Evolutionary conservation across 257 asterid genomes (phyloP).

Genomic region (Orobanche coerulescens): DNA sequence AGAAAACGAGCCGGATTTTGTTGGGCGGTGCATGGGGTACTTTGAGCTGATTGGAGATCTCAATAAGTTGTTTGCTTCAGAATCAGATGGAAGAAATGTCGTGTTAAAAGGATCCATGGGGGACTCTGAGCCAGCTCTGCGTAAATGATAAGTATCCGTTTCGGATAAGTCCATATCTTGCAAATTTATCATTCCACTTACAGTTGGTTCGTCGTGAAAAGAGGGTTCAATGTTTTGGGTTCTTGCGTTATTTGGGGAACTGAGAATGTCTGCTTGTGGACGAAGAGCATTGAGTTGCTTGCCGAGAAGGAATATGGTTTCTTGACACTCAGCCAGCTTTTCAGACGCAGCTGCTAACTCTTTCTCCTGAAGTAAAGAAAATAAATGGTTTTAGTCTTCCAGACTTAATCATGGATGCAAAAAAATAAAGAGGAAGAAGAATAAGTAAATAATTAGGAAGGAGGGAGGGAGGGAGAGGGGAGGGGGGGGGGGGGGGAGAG

Average conservation of each 20-base stretch:
- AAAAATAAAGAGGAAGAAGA: neutral
- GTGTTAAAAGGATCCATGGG: constrained; percentile 38
- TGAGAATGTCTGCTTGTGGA: constrained; percentile 47
- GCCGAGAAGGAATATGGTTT: constrained; percentile 80
- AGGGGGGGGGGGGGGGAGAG: too few relatives aligned
- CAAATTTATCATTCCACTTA: constrained; percentile 37
- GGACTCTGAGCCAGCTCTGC: constrained; percentile 46
- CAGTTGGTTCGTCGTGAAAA: constrained; percentile 45
- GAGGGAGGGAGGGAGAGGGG: too few relatives aligned
- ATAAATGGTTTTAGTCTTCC: constrained; percentile 17
- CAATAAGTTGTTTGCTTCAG: constrained; percentile 44
- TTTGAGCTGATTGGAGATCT: constrained; percentile 50
- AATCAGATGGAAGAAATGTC: constrained; percentile 43
- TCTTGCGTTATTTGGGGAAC: constrained; percentile 34
- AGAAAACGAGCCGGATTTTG: constrained; percentile 61
- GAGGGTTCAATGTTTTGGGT: constrained; percentile 33
- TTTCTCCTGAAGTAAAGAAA: constrained; percentile 50
- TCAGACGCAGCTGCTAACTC: constrained; percentile 83
- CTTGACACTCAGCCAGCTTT: constrained; percentile 91
- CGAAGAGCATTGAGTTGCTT: constrained; percentile 72
- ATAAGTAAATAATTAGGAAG: neutral
- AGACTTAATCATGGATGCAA: neutral
- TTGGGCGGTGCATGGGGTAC: constrained; percentile 43
- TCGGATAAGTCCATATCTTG: constrained; percentile 46
- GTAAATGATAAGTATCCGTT: constrained; percentile 35